A percentile compares a stretch with the other conserved stretches of the same genome.
Evolutionary conservation across 208 protist species (phyloP).

Genomic region (Acanthamoeba culbertsoni): DNA sequence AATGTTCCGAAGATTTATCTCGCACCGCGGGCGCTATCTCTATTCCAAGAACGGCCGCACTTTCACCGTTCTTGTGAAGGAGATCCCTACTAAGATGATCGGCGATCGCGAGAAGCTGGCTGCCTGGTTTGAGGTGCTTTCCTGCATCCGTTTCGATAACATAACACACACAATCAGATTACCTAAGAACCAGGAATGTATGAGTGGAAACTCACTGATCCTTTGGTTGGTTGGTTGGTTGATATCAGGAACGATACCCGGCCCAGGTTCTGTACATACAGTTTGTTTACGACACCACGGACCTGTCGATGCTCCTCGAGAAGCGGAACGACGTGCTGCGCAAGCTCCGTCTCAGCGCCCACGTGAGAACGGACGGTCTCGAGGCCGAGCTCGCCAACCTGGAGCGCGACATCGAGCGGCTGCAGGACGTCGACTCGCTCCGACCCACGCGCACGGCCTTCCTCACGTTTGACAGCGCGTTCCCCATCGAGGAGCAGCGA

Average conservation of each 20-base stretch:
- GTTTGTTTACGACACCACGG: constrained; percentile 1
- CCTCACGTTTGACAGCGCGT: constrained; percentile 19
- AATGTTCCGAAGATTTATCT: background rate
- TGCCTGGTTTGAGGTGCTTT: background rate
- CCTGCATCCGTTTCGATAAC: too few species aligned
- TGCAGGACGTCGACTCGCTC: constrained; percentile 10
- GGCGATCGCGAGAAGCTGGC: constrained; percentile 6
- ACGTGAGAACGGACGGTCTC: background rate
- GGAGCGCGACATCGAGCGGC: constrained; percentile 14
- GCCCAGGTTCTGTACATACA: background rate
- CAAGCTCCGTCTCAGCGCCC: background rate
- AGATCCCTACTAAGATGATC: background rate
- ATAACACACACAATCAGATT: too few species aligned
- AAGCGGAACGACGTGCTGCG: background rate
- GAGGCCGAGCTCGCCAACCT: constrained; percentile 17
- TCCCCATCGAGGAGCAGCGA: constrained; percentile 27
- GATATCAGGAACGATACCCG: constrained; percentile 11
- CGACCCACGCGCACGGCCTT: background rate
- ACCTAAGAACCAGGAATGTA: too few species aligned
- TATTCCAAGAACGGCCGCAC: constrained; percentile 21
- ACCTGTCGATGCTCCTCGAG: background rate
- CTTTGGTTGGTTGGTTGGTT: too few species aligned
- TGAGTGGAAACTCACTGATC: too few species aligned
- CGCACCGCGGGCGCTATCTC: background rate
- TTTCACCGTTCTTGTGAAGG: background rate